Base-by-base conservation (phyloP, 2,329 filamentous ascomycete genomes). In the Escovopsis weberi region DNA sequence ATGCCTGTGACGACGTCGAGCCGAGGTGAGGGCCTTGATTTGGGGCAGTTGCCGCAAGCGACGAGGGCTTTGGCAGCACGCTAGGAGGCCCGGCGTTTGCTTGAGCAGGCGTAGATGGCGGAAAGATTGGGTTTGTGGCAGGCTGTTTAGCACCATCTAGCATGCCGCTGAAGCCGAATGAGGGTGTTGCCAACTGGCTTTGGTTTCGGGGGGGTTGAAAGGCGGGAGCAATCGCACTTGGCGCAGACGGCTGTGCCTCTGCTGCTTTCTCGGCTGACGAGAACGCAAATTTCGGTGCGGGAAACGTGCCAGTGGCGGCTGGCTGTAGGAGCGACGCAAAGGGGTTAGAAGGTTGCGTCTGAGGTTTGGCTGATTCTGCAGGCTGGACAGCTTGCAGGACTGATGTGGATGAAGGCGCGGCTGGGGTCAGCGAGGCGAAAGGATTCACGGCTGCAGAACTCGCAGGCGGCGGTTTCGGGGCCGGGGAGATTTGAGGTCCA, bases 321-420 rank as follows among this genome's bases (percentile, higher is more conserved):
- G 50, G 40, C 12, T 45, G 34, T 15, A 47, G 34, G 1, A 33
- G 36, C 26, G 47, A 39, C n/a, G 51, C 37, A 15, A 59, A 58
- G 11, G 54, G 48, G 33, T 47, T 55, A 36, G 37, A 11, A 34
- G 23, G 39, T 18, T 37, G 37, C 12, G 15, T 3, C 26, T 37
- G 39, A 28, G 33, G 5, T 39, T 26, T 30, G 38, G 32, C n/a
- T 39, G n/a, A 4, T 42, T 26, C 41, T 41, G 39, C 32, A 9
- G 18, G 36, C 33, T 44, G 45, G 6, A 15, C 8, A 9, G 33
- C 42, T 9, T 37, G 39, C 26, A 37, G 41, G 11, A 39, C 30
- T 30, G 42, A 26, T 15, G 43, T 33, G 3, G 23, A 26, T 33
- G 40, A 26, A 38, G 43, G n/a, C 35, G 18, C 26, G 35, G 41